Percentiles rank a stretch among this genome's conserved stretches.
Conservation (phyloP, 2,329 filamentous ascomycete genomes). For the Penicillium italicum region DNA sequence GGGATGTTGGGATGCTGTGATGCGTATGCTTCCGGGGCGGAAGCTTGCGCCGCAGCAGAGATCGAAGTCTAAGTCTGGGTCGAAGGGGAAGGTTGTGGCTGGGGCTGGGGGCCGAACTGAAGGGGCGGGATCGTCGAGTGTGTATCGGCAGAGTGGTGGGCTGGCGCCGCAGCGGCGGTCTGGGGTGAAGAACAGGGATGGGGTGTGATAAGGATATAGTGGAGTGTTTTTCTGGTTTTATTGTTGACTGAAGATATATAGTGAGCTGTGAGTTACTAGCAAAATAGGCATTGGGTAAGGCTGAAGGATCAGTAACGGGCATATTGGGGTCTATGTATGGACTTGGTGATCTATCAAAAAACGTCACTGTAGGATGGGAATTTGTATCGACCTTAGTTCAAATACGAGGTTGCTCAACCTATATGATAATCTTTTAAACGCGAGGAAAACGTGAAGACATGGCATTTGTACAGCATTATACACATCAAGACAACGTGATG, state of each 20-base stretch:
- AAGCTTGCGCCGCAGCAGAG: background rate
- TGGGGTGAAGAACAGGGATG: background rate
- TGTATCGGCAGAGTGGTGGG: background rate
- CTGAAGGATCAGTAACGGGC: background rate
- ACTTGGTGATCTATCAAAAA: background rate
- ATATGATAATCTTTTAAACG: background rate
- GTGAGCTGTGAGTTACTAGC: background rate
- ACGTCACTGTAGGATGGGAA: background rate
- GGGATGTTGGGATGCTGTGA: slow-evolving; percentile 16
- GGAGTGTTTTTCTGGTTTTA: background rate
- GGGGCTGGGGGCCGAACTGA: background rate
- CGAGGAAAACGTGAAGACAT: background rate
- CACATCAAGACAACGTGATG: background rate
- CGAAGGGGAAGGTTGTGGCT: slow-evolving; percentile 24
- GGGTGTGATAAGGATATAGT: background rate
- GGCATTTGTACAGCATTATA: background rate
- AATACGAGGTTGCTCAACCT: background rate
- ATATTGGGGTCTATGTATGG: background rate
- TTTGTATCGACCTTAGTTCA: background rate
- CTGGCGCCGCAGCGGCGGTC: background rate
- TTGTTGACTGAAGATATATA: background rate
- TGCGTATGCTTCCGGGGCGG: slow-evolving; percentile 3
- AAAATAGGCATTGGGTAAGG: background rate
- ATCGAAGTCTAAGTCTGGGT: background rate
- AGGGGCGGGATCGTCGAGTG: background rate